Percentiles rank a stretch among this genome's conserved stretches.
These are phyloP conservation scores for Podospora australis DNA, from an alignment of 495 filamentous ascomycete species.

Conservation along the genomic window DNA sequence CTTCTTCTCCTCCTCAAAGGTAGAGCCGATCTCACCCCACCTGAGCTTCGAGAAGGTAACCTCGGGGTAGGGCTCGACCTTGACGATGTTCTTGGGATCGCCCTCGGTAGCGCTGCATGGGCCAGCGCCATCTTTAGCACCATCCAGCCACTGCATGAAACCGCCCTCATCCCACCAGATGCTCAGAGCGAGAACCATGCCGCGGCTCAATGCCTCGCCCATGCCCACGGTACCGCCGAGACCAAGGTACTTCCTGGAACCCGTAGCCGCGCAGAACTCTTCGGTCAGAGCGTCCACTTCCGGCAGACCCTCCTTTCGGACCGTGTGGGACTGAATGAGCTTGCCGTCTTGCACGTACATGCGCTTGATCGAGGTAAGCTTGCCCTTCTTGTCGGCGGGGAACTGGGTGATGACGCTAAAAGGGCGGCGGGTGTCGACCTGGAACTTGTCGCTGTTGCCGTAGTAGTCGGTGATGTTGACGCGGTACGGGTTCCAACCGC, in stretches of 20 bases:
- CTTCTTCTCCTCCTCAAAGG: constrained; percentile 40
- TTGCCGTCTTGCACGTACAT: constrained; percentile 55
- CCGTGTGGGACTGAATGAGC: constrained; percentile 27
- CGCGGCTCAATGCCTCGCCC: constrained; percentile 50
- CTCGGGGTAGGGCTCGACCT: constrained; percentile 40
- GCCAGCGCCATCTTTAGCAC: constrained; percentile 44
- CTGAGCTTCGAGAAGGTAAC: constrained; percentile 60
- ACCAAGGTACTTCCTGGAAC: constrained; percentile 39
- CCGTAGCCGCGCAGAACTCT: constrained; percentile 54
- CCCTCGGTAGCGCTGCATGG: constrained; percentile 54
- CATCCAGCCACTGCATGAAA: constrained; percentile 62
- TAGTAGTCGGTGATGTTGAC: constrained; percentile 52
- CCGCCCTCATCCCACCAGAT: constrained; percentile 58
- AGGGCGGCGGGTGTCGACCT: constrained; percentile 31
- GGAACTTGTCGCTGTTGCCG: constrained; percentile 19
- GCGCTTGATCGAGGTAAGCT: constrained; percentile 51
- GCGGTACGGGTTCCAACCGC: constrained; percentile 61
- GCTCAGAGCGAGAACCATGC: constrained; percentile 57
- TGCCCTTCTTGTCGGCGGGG: constrained; percentile 45
- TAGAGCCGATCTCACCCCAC: constrained; percentile 59
- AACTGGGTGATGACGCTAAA: constrained; percentile 70
- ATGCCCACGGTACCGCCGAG: constrained; percentile 53
- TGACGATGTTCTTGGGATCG: constrained; percentile 42
- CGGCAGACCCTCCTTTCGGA: constrained; percentile 9
- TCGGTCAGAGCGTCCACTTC: constrained; percentile 45